Percentiles rank a stretch among this genome's conserved stretches.
phyloP scores from a whole-genome alignment of 2,329 filamentous ascomycete genomes.

The Aspergillus spinulosporus region DNA sequence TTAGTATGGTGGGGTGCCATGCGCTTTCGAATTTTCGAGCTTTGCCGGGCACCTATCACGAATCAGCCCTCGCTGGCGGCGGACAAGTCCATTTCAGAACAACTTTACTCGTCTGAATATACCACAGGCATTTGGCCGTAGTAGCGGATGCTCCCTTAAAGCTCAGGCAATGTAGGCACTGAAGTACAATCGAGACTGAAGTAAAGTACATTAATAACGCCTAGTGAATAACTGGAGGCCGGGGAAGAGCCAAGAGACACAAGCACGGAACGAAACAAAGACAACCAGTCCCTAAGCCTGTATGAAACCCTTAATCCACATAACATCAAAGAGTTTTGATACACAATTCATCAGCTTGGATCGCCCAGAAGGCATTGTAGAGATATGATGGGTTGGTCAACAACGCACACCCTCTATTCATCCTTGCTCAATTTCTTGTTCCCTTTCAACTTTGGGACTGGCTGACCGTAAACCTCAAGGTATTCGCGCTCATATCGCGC shows the following conservation, averaged over 20 bases:
- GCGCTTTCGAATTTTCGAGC: no score
- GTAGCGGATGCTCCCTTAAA: not conserved
- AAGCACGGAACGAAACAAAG: not conserved
- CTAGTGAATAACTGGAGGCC: not conserved
- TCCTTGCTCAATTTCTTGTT: not conserved
- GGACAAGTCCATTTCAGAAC: no score
- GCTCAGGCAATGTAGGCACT: not conserved
- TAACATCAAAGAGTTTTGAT: not conserved
- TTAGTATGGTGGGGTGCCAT: not conserved
- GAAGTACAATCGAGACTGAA: not conserved
- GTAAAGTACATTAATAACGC: conserved; percentile 5
- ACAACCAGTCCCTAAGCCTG: not conserved
- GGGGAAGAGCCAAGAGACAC: not conserved
- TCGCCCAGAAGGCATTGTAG: not conserved
- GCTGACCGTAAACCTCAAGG: conserved; percentile 38
- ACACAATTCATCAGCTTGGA: conserved; percentile 1
- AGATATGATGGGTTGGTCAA: conserved; percentile 6
- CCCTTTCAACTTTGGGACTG: conserved; percentile 11
- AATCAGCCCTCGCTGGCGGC: no score
- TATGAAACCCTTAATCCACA: not conserved
- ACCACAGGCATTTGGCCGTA: not conserved
- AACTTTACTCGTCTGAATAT: no score
- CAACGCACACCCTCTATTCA: conserved; percentile 1
- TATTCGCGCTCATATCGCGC: conserved; percentile 39
- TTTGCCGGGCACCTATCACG: no score